Conservation (phyloP, 2,329 filamentous ascomycete genomes). For the Dactylellina leptospora region DNA sequence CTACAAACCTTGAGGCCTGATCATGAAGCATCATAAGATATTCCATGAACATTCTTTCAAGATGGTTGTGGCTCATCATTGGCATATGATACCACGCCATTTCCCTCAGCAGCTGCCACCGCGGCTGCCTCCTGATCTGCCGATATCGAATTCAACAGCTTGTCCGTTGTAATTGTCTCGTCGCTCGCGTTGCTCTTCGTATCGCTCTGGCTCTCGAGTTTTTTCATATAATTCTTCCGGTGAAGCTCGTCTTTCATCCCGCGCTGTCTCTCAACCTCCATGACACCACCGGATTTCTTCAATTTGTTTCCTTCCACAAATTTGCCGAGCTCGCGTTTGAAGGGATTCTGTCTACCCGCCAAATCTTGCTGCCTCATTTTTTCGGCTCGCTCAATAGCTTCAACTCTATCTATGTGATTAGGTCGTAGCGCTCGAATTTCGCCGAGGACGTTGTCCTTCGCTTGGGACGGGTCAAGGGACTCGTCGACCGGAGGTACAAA, state of each 20-base stretch:
- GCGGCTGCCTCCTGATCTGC: slow-evolving; percentile 40
- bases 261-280: slow-evolving; percentile 87
- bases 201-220: slow-evolving; percentile 57
- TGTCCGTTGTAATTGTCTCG: slow-evolving; percentile 45
- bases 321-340: slow-evolving; percentile 82
- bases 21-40: too few relatives aligned
- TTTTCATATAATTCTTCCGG: slow-evolving; percentile 70
- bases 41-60: too few relatives aligned
- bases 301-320: slow-evolving; percentile 91
- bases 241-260: slow-evolving; percentile 87
- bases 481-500: slow-evolving; percentile 61
- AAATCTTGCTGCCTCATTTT: slow-evolving; percentile 89
- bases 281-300: slow-evolving; percentile 94
- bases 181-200: slow-evolving; percentile 50
- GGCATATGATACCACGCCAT: not conserved
- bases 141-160: slow-evolving; percentile 50
- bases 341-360: slow-evolving; percentile 76
- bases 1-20: too few relatives aligned
- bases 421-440: slow-evolving; percentile 93
- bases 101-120: slow-evolving; percentile 17
- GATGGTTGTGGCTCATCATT: slow-evolving; percentile 7
- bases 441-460: slow-evolving; percentile 88
- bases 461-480: slow-evolving; percentile 75
- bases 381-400: slow-evolving; percentile 97
- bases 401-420: slow-evolving; percentile 90